Evolutionary conservation across 495 filamentous ascomycete genomes (phyloP).

Genomic region (Tirmania nivea): DNA sequence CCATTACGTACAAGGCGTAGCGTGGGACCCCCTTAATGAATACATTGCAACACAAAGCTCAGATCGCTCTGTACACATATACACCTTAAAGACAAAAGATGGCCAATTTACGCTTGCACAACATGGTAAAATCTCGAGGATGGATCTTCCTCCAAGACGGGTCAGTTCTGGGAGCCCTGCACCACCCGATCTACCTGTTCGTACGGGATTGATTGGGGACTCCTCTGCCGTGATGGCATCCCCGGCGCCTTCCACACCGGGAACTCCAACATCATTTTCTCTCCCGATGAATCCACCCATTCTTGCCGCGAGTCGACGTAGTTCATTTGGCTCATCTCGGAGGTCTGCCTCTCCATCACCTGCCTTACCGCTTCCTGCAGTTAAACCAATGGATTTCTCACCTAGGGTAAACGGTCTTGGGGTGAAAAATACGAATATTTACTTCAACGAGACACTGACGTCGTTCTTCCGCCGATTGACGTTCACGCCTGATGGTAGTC

Average conservation of each 20-base stretch:
- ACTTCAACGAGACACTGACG: slow-evolving; percentile 91
- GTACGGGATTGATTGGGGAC: slow-evolving; percentile 12
- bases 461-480: slow-evolving; percentile 92
- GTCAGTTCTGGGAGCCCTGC: slow-evolving; percentile 87
- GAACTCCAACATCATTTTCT: slow-evolving; percentile 76
- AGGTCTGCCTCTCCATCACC: slow-evolving; percentile 89
- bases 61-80: slow-evolving; percentile 92
- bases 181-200: slow-evolving; percentile 44
- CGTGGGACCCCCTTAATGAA: slow-evolving; percentile 96
- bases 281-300: slow-evolving; percentile 94
- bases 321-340: slow-evolving; percentile 84
- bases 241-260: slow-evolving; percentile 73
- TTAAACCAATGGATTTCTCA: slow-evolving; percentile 83
- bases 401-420: slow-evolving; percentile 51
- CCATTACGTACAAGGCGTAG: slow-evolving; percentile 95
- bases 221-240: slow-evolving; percentile 31
- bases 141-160: slow-evolving; percentile 74
- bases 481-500: slow-evolving; percentile 84
- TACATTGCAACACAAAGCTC: slow-evolving; percentile 97
- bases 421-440: slow-evolving; percentile 67
- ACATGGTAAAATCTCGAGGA: slow-evolving; percentile 51
- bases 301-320: slow-evolving; percentile 74
- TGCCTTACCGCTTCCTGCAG: slow-evolving; percentile 80
- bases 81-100: slow-evolving; percentile 86
- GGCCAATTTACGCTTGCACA: slow-evolving; percentile 77